Conservation (phyloP, 2,329 filamentous ascomycete genomes). For the Aspergillus calidoustus region DNA sequence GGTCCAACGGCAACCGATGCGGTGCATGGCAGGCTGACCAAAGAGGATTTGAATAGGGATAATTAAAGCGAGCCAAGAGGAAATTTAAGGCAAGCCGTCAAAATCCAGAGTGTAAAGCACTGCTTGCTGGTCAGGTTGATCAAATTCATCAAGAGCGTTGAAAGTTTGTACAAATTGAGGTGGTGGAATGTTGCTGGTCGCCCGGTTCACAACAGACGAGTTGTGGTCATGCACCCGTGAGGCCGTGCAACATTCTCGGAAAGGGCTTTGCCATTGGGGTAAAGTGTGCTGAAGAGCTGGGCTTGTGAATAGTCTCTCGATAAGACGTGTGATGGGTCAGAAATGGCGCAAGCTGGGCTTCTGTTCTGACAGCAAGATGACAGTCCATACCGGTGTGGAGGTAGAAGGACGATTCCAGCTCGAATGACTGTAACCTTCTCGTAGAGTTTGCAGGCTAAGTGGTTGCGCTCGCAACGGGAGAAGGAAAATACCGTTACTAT, state of each 20-base stretch:
- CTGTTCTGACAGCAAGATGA: not conserved
- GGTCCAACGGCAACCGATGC: not conserved
- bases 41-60: not conserved
- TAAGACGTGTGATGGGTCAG: conserved; percentile 13
- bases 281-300: not conserved
- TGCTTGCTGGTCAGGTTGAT: not conserved
- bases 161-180: not conserved
- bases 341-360: not conserved
- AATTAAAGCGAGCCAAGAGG: not conserved
- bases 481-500: not conserved
- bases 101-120: not conserved
- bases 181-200: conserved; percentile 9
- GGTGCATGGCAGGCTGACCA: not conserved
- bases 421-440: not conserved
- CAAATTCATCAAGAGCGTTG: not conserved
- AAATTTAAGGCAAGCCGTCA: not conserved
- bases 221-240: conserved; percentile 5
- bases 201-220: conserved; percentile 1
- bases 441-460: conserved; percentile 2
- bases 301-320: not conserved
- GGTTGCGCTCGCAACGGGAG: not conserved
- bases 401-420: not conserved
- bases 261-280: not conserved
- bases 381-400: not conserved
- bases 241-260: conserved; percentile 10